phyloP scores from a whole-genome alignment of 2,329 filamentous ascomycete genomes.

The Botrytis paeoniae region DNA sequence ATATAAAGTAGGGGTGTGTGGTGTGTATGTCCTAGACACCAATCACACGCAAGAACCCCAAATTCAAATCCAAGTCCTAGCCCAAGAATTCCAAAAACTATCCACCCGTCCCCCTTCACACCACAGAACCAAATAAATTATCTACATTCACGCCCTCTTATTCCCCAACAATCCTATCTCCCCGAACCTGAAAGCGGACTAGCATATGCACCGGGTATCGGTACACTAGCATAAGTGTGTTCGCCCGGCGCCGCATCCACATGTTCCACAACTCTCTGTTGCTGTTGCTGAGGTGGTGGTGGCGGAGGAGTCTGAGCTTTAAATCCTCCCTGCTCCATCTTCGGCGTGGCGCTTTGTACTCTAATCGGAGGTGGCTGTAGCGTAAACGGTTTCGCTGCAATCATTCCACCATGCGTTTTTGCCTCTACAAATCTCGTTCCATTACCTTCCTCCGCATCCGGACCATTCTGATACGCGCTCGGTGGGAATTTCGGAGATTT shows the following conservation, averaged over 20 bases:
- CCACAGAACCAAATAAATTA: neutral
- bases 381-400: slow-evolving; percentile 66
- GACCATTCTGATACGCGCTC: slow-evolving; percentile 50
- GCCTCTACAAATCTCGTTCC: slow-evolving; percentile 56
- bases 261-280: slow-evolving; percentile 54
- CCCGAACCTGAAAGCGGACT: slow-evolving; percentile 46
- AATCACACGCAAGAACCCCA: neutral
- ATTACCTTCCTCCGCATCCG: slow-evolving; percentile 51
- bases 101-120: neutral
- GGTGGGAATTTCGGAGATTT: slow-evolving; percentile 58
- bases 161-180: neutral
- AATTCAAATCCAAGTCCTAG: neutral
- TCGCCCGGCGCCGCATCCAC: slow-evolving; percentile 73
- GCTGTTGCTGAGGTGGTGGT: neutral
- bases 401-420: slow-evolving; percentile 45
- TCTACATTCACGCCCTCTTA: neutral
- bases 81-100: neutral
- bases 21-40: neutral
- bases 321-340: slow-evolving; percentile 61
- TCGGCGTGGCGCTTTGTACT: slow-evolving; percentile 70
- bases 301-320: slow-evolving; percentile 42
- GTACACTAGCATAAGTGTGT: slow-evolving; percentile 78
- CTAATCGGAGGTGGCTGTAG: slow-evolving; percentile 81
- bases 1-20: neutral
- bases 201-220: slow-evolving; percentile 82